These are phyloP conservation scores for Yarrowia sp. DNA, from an alignment of 805 yeast genomes.

Conservation along the genomic window DNA sequence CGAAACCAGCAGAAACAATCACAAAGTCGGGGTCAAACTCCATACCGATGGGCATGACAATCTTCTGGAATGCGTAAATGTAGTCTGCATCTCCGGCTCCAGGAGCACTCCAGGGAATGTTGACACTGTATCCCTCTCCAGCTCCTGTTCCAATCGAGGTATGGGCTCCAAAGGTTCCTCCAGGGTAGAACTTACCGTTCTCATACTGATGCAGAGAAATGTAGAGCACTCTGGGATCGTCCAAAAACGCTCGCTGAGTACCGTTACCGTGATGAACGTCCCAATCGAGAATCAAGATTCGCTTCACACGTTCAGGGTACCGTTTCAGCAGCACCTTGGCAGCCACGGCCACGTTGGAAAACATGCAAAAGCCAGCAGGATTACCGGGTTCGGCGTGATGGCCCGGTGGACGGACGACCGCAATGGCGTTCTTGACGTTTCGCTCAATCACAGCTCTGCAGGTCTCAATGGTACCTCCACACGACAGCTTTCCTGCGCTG, in stretches of 20 bases:
- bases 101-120: conserved; percentile 90
- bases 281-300: conserved; percentile 91
- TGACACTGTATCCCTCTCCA: conserved; percentile 87
- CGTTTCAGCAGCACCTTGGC: conserved; percentile 80
- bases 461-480: conserved; percentile 98
- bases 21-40: conserved; percentile 94
- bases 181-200: conserved; percentile 91
- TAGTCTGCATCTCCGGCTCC: conserved; percentile 98
- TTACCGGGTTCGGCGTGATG: conserved; percentile 98
- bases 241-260: conserved; percentile 88
- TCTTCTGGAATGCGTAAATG: conserved; percentile 84
- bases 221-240: conserved; percentile 90
- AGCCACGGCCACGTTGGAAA: conserved; percentile 96
- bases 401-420: conserved; percentile 98
- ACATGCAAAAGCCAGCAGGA: conserved; percentile 96
- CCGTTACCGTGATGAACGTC: conserved; percentile 99
- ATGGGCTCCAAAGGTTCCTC: conserved; percentile 83
- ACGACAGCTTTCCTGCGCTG: conserved; percentile 85
- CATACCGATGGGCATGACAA: conserved; percentile 84
- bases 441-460: conserved; percentile 96
- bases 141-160: conserved; percentile 82
- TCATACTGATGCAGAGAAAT: conserved; percentile 93
- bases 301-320: conserved; percentile 87
- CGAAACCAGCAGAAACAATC: conserved; percentile 93
- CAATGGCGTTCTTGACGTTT: conserved; percentile 85